Evolutionary conservation across 352 stramenopile species (phyloP).

Genomic region (Phytophthora vignae): DNA sequence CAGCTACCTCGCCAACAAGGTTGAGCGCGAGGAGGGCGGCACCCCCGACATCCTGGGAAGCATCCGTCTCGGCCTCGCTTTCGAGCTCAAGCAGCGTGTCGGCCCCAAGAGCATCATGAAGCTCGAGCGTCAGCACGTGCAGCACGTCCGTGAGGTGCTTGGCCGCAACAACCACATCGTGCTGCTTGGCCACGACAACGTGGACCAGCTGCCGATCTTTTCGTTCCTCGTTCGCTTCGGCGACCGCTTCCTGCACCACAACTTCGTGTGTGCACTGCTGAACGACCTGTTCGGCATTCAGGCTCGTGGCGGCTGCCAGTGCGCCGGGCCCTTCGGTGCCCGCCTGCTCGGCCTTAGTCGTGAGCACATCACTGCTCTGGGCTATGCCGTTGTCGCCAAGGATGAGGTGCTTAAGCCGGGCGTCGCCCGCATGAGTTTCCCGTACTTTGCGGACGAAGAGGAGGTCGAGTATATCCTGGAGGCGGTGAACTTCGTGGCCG

Average conservation of each 20-base stretch:
- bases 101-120: constrained; percentile 61
- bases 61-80: constrained; percentile 92
- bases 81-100: constrained; percentile 90
- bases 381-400: constrained; percentile 89
- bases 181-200: constrained; percentile 78
- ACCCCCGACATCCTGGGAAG: constrained; percentile 96
- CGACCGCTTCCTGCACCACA: constrained; percentile 96
- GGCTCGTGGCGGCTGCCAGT: constrained; percentile 65
- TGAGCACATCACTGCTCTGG: constrained; percentile 71
- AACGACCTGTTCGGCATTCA: constrained; percentile 99
- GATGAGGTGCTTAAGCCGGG: constrained; percentile 95
- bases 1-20: constrained; percentile 79
- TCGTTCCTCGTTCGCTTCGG: constrained; percentile 94
- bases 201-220: constrained; percentile 91
- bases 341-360: constrained; percentile 92
- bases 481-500: constrained; percentile 93
- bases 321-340: constrained; percentile 95
- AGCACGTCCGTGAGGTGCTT: constrained; percentile 52
- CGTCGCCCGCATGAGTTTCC: constrained; percentile 94
- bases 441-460: constrained; percentile 83
- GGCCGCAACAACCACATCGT: constrained; percentile 75
- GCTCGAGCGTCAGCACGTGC: constrained; percentile 57
- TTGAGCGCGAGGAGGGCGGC: constrained; percentile 94
- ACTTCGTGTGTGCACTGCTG: constrained; percentile 97
- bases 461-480: constrained; percentile 95